Evolutionary conservation across 768 basidiomycete species (phyloP).

Genomic region (Tulasnella sp.): DNA sequence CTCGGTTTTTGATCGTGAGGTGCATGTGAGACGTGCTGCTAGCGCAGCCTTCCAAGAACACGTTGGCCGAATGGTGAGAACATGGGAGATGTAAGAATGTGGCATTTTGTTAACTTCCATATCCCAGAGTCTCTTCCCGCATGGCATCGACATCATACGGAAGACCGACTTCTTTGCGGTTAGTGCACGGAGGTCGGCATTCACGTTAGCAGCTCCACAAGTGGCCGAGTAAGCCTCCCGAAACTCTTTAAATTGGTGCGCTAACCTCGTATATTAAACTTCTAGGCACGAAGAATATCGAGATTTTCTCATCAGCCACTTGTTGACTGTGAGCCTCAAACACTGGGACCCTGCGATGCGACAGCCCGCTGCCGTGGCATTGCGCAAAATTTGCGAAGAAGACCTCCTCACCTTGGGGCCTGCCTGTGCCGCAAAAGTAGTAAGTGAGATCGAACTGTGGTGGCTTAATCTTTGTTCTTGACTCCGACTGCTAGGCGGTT

Average conservation of each 20-base stretch:
- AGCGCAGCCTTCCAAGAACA: constrained; percentile 98
- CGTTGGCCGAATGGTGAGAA: constrained; percentile 79
- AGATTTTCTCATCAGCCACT: constrained; percentile 60
- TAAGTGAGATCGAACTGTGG: constrained; percentile 36
- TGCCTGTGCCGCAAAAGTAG: constrained; percentile 48
- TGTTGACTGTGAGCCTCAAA: constrained; percentile 66
- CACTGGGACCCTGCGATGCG: constrained; percentile 90
- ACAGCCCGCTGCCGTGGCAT: constrained; percentile 67
- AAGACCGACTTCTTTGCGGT: constrained; percentile 96
- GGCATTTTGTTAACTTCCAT: background rate
- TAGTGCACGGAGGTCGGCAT: constrained; percentile 77
- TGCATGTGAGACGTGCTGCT: constrained; percentile 89
- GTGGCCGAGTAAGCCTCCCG: constrained; percentile 70
- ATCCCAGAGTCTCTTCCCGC: constrained; percentile 74
- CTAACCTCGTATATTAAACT: constrained; percentile 21
- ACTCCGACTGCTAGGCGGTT: background rate
- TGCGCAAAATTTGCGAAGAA: constrained; percentile 61
- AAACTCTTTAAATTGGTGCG: constrained; percentile 24
- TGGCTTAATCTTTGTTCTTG: background rate
- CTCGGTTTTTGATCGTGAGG: constrained; percentile 86
- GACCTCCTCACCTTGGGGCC: constrained; percentile 56
- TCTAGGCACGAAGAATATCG: constrained; percentile 76
- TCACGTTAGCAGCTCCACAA: constrained; percentile 76
- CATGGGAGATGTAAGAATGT: background rate
- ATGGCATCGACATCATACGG: constrained; percentile 88